Evolutionary conservation across 768 basidiomycete genomes (phyloP), one percentile per base, ranked within the genome.

Genomic region (Xerocomus spinulosus): DNA sequence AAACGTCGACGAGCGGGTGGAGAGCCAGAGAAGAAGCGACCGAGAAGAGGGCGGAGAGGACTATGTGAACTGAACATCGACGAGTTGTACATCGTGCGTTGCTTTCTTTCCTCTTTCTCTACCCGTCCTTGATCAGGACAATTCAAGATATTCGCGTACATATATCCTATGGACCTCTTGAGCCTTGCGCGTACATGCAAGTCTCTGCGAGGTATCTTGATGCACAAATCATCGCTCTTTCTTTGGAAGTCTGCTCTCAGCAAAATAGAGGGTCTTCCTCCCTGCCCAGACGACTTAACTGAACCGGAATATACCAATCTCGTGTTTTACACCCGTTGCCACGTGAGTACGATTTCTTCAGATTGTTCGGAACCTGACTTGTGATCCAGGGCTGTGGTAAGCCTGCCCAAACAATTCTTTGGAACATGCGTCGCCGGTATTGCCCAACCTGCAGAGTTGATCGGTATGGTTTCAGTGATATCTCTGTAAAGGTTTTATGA

Each of bases 291-390:
- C 3, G 77, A 79, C 55, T 55, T 79, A 44, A 66, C 56, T 15
- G 77, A 79, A 49, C 68, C 66, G 1, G 67, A 73, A 45, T 78
- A 73, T 48, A 68, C 72, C 9, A 69, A 66, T 48, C 69, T 80
- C n/a, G 67, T 64, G 9, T 78, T 60, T 29, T 35, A 21, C 12
- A n/a, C 52, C 13, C 50, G 46, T 10, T 79, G 51, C 41, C 37
- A 56, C 25, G 58, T 53, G 29, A 23, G 51, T 49, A 28, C 21
- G 12, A 17, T 18, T 12, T 21, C n/a, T 5, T 36, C 12, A 9
- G 2, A 6, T 9, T 1, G 0, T 36, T 17, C 3, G 8, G 23
- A 35, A 21, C 2, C 15, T 44, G 9, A 49, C 1, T 21, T 5
- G 10, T 45, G 3, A 9, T 12, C 9, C 23, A 58, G 57, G 37